phyloP scores from a whole-genome alignment of 1,284 basidiomycete species.

The Malassezia obtusa region DNA sequence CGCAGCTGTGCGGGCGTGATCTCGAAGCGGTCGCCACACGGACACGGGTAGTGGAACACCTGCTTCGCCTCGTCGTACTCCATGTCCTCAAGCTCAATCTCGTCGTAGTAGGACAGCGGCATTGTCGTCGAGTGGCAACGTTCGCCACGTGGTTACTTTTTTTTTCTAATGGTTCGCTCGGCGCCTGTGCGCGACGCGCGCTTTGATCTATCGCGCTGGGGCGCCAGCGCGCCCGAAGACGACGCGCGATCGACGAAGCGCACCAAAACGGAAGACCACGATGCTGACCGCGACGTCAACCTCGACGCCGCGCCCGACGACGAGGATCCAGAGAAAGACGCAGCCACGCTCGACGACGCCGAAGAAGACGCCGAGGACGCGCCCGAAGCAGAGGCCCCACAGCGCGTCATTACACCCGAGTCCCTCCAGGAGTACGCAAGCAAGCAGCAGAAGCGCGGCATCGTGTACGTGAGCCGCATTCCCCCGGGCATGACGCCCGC shows the following conservation, averaged over 20 bases:
- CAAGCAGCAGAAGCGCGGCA: slow-evolving; percentile 53
- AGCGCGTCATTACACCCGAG: slow-evolving; percentile 11
- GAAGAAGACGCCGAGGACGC: slow-evolving; percentile 52
- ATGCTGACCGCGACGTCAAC: too few relatives aligned
- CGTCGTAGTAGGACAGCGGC: slow-evolving; percentile 35
- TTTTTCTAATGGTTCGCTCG: not conserved
- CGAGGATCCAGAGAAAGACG: not conserved
- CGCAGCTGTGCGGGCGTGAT: slow-evolving; percentile 72
- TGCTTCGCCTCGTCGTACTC: slow-evolving; percentile 43
- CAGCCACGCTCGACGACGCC: not conserved
- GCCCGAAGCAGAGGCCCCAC: not conserved
- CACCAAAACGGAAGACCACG: not conserved
- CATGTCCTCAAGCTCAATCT: slow-evolving; percentile 48
- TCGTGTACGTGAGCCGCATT: slow-evolving; percentile 89
- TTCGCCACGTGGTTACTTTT: not conserved
- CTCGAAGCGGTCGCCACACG: slow-evolving; percentile 96
- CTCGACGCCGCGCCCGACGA: not conserved
- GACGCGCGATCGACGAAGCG: not conserved
- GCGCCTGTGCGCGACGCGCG: slow-evolving; percentile 3
- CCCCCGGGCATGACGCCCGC: slow-evolving; percentile 98
- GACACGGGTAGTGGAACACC: slow-evolving; percentile 82
- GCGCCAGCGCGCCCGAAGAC: not conserved
- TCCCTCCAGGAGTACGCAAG: slow-evolving; percentile 38
- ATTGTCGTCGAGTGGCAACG: not conserved
- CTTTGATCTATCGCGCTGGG: not conserved